These are phyloP conservation scores for Neofusicoccum ribis DNA, from an alignment of 2,329 filamentous ascomycete genomes.

Conservation along the genomic window DNA sequence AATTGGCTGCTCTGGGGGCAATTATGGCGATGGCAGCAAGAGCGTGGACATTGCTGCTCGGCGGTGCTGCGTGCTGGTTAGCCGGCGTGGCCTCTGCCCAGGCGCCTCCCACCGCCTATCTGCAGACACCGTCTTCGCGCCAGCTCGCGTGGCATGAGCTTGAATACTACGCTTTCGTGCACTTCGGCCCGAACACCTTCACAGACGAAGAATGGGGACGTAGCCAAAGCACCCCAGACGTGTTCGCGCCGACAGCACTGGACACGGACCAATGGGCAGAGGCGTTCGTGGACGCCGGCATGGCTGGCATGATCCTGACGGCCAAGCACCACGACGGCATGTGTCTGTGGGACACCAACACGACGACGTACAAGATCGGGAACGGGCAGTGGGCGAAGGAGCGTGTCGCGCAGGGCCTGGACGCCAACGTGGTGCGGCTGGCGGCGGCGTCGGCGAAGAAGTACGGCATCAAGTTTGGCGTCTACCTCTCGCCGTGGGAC, in stretches of 20 bases:
- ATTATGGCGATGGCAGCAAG: background rate
- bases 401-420: constrained; percentile 28
- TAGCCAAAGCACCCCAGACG: constrained; percentile 22
- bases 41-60: background rate
- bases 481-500: constrained; percentile 41
- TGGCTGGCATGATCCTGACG: constrained; percentile 39
- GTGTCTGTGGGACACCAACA: constrained; percentile 38
- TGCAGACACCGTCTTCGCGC: constrained; percentile 21
- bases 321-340: constrained; percentile 42
- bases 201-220: constrained; percentile 25
- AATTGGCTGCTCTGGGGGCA: background rate
- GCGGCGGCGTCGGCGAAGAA: constrained; percentile 36
- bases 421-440: constrained; percentile 34
- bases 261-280: constrained; percentile 25
- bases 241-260: constrained; percentile 22
- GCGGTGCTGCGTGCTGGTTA: background rate
- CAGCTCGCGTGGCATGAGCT: constrained; percentile 23
- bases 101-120: constrained; percentile 20
- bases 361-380: constrained; percentile 36
- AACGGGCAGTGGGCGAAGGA: constrained; percentile 34
- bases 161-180: constrained; percentile 24
- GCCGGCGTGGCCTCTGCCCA: background rate
- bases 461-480: constrained; percentile 36
- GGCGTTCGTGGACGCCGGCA: constrained; percentile 28
- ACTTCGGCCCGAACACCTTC: constrained; percentile 26